These are phyloP conservation scores for Globisporangium mamillatum DNA, from an alignment of 352 stramenopile genomes.

Conservation along the genomic window DNA sequence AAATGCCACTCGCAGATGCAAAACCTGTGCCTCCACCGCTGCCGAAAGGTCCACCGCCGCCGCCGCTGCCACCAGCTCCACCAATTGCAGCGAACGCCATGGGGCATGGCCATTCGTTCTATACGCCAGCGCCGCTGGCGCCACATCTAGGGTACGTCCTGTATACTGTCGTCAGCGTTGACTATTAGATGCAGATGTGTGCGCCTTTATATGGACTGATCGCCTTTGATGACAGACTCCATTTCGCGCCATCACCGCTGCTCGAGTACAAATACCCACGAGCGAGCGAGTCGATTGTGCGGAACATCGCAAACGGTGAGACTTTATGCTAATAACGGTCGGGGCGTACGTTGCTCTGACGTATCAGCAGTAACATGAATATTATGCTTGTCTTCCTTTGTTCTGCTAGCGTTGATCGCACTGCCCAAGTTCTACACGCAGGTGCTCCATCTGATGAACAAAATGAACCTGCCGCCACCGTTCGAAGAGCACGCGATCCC, in stretches of 20 bases:
- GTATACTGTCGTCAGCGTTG: slow-evolving; percentile 1
- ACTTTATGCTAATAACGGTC: neutral
- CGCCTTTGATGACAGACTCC: slow-evolving; percentile 39
- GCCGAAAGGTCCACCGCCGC: slow-evolving; percentile 30
- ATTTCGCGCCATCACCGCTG: slow-evolving; percentile 79
- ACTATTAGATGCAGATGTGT: neutral
- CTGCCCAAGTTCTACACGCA: slow-evolving; percentile 88
- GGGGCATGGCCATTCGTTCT: slow-evolving; percentile 7
- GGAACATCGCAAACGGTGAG: slow-evolving; percentile 87
- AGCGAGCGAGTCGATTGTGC: slow-evolving; percentile 67
- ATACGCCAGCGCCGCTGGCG: slow-evolving; percentile 47
- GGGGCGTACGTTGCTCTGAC: neutral
- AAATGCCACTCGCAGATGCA: slow-evolving; percentile 3
- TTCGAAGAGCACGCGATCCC: slow-evolving; percentile 74
- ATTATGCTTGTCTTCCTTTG: neutral
- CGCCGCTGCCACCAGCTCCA: slow-evolving; percentile 19
- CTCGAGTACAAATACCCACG: slow-evolving; percentile 88
- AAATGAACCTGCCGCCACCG: slow-evolving; percentile 86
- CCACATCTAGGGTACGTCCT: slow-evolving; percentile 65
- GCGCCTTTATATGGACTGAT: neutral
- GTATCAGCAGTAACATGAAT: neutral
- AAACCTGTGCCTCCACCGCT: slow-evolving; percentile 24
- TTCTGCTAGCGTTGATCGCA: slow-evolving; percentile 66
- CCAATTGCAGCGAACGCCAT: neutral
- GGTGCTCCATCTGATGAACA: slow-evolving; percentile 91